These are phyloP conservation scores for Zasmidium citrigriseum DNA, from an alignment of 2,329 filamentous ascomycete genomes.

Conservation along the genomic window DNA sequence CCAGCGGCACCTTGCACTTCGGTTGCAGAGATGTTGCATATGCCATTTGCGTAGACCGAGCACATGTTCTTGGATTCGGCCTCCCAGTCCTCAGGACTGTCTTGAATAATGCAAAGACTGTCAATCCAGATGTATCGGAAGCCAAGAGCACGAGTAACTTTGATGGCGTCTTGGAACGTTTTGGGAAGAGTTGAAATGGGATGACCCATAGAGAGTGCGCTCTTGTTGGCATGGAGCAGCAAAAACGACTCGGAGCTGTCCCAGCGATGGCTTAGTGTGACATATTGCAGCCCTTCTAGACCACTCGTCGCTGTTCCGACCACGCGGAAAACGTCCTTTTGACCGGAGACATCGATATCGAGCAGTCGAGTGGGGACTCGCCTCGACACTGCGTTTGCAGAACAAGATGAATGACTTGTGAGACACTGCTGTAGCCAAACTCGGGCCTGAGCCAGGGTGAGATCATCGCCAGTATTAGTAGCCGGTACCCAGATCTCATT, in stretches of 20 bases:
- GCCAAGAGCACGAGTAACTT: not conserved
- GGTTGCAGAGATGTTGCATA: not conserved
- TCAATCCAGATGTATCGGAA: conserved; percentile 18
- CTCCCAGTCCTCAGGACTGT: conserved; percentile 16
- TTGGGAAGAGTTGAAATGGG: not conserved
- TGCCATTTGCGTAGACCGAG: not conserved
- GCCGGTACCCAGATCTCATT: no score
- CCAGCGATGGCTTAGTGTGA: not conserved
- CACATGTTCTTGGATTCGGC: conserved; percentile 2
- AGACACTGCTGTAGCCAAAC: not conserved
- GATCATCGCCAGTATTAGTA: no score
- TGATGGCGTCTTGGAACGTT: conserved; percentile 3
- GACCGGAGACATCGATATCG: not conserved
- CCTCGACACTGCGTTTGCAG: not conserved
- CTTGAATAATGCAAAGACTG: conserved; percentile 16
- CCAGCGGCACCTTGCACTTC: not conserved
- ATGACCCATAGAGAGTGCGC: not conserved
- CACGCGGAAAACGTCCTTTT: not conserved
- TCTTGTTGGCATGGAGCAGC: not conserved
- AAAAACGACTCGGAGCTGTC: not conserved
- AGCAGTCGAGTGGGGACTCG: not conserved
- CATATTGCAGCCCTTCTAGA: not conserved
- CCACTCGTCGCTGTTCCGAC: not conserved
- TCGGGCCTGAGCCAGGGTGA: not conserved
- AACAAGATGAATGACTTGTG: not conserved